Evolutionary conservation across 2,329 filamentous ascomycete species (phyloP).

Genomic region (Xylariaceae sp.): DNA sequence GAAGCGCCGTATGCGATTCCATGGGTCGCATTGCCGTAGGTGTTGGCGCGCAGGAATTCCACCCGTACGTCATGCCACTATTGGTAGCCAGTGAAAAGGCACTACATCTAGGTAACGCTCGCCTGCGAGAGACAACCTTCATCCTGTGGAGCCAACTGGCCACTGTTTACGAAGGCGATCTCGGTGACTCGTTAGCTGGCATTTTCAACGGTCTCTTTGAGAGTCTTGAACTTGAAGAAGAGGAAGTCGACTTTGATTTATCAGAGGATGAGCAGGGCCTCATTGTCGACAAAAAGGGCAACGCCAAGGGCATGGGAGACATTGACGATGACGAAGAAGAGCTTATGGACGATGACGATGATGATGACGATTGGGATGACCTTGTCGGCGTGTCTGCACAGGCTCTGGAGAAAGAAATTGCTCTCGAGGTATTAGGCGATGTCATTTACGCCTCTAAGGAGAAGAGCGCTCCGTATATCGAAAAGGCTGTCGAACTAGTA

Average conservation of each 20-base stretch:
- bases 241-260: constrained; percentile 73
- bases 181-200: constrained; percentile 71
- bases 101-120: constrained; percentile 79
- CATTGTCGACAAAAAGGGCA: constrained; percentile 65
- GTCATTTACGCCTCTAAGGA: constrained; percentile 73
- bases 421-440: constrained; percentile 90
- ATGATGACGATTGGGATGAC: constrained; percentile 74
- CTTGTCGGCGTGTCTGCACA: constrained; percentile 81
- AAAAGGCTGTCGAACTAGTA: constrained; percentile 80
- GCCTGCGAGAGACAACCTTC: constrained; percentile 93
- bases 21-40: constrained; percentile 90
- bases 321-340: constrained; percentile 55
- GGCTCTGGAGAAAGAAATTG: constrained; percentile 95
- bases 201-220: constrained; percentile 78
- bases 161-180: constrained; percentile 85
- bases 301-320: constrained; percentile 55
- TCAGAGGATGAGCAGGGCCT: constrained; percentile 48
- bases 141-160: constrained; percentile 94
- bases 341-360: constrained; percentile 59
- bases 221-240: constrained; percentile 81
- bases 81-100: constrained; percentile 93
- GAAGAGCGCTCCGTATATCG: constrained; percentile 57
- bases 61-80: constrained; percentile 83
- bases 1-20: constrained; percentile 85
- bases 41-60: constrained; percentile 80